Conservation (phyloP, 2,329 filamentous ascomycete genomes). For the Sclerotiophoma versabilis region DNA sequence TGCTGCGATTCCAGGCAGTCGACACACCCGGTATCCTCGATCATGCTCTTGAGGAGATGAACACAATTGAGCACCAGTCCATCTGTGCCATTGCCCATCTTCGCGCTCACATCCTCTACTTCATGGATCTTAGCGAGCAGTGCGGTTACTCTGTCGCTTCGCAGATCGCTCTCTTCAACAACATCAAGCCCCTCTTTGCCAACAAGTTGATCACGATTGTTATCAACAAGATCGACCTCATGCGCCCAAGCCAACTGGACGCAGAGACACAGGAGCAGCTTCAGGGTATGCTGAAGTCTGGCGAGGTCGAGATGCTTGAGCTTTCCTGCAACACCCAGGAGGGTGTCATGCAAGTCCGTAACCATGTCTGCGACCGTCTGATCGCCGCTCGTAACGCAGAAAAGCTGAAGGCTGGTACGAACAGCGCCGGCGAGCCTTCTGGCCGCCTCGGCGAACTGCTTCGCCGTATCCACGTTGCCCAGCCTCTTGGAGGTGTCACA, state of each 20-base stretch:
- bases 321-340: conserved; percentile 95
- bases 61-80: conserved; percentile 99
- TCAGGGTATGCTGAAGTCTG: conserved; percentile 79
- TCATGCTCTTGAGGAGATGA: conserved; percentile 96
- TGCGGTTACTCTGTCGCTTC: conserved; percentile 93
- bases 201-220: conserved; percentile 98
- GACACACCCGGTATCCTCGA: conserved; percentile 99
- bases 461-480: conserved; percentile 94
- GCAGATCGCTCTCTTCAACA: conserved; percentile 94
- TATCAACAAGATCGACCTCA: conserved; percentile 97
- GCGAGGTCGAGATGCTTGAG: conserved; percentile 91
- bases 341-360: conserved; percentile 93
- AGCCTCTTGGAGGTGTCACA: conserved; percentile 80
- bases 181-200: conserved; percentile 90
- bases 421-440: conserved; percentile 75
- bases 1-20: conserved; percentile 86
- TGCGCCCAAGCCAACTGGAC: conserved; percentile 85
- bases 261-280: conserved; percentile 78
- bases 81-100: conserved; percentile 98
- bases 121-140: conserved; percentile 97
- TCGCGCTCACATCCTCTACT: conserved; percentile 93
- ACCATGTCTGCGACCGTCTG: conserved; percentile 89
- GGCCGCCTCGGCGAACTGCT: conserved; percentile 90
- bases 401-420: conserved; percentile 90
- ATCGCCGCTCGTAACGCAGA: conserved; percentile 92